Conservation (phyloP, 2,329 filamentous ascomycete genomes). For the Falciphora oryzae region DNA sequence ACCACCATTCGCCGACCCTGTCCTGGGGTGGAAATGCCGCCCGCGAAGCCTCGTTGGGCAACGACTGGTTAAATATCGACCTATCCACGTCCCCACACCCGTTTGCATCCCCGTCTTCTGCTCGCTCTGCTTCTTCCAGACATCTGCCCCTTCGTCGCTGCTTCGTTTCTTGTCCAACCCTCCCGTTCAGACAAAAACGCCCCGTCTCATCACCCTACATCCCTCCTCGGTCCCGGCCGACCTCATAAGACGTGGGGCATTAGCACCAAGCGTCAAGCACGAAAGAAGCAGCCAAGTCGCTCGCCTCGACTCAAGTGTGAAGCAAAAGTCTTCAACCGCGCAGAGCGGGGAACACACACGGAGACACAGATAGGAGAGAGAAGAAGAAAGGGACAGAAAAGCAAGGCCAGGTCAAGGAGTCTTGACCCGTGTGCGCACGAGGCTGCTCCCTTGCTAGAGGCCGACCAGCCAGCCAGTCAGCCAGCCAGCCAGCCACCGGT, state of each 20-base stretch:
- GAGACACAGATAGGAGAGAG: background rate
- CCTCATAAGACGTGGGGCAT: background rate
- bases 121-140: background rate
- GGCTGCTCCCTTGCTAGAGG: background rate
- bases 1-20: background rate
- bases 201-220: background rate
- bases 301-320: background rate
- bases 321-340: background rate
- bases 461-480: background rate
- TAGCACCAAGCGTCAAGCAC: background rate
- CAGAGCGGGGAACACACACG: background rate
- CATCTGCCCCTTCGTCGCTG: background rate
- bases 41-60: conserved; percentile 4
- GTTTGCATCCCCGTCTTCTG: background rate
- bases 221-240: background rate
- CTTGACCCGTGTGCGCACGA: background rate
- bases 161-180: background rate
- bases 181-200: background rate
- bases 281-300: background rate
- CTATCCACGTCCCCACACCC: background rate
- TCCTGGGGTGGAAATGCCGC: background rate
- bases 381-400: background rate
- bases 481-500: background rate
- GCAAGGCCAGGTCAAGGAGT: conserved; percentile 1
- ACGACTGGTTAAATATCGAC: conserved; percentile 11